Percentiles rank a stretch among this genome's conserved stretches.
phyloP scores from a whole-genome alignment of 345 rosid species.

The Melaleuca quinquenervia region DNA sequence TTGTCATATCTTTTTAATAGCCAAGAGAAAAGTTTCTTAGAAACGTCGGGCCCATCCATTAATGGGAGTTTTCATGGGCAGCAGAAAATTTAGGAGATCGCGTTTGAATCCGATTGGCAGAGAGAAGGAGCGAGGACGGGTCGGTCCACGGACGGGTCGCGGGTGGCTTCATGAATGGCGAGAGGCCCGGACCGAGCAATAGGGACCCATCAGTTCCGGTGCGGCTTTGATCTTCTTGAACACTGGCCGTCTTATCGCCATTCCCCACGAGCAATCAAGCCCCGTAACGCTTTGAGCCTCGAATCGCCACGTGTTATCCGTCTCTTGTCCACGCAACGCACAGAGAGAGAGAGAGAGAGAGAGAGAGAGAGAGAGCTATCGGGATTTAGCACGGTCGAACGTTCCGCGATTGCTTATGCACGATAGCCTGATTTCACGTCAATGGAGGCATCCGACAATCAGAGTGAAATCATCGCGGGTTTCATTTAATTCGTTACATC shows the following conservation, averaged over 20 bases:
- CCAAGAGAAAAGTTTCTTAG: not conserved
- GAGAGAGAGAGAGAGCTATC: too few species aligned
- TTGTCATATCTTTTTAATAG: not conserved
- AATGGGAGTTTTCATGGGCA: not conserved
- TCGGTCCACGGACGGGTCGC: not conserved
- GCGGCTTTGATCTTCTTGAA: not conserved
- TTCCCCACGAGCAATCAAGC: not conserved
- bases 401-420: fast-evolving
- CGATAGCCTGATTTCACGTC: fast-evolving
- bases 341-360: not conserved
- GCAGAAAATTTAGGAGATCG: not conserved
- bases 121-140: not conserved
- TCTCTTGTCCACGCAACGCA: not conserved
- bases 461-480: fast-evolving
- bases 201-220: not conserved
- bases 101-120: not conserved
- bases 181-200: not conserved
- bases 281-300: too few species aligned
- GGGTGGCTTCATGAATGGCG: not conserved
- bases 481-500: fast-evolving
- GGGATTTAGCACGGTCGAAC: not conserved
- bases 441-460: fast-evolving
- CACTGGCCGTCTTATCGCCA: not conserved
- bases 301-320: not conserved
- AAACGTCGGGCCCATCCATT: not conserved